Evolutionary conservation across 257 asterid genomes (phyloP), one percentile per base, ranked within the genome.

Genomic region (Verbascum thapsus): DNA sequence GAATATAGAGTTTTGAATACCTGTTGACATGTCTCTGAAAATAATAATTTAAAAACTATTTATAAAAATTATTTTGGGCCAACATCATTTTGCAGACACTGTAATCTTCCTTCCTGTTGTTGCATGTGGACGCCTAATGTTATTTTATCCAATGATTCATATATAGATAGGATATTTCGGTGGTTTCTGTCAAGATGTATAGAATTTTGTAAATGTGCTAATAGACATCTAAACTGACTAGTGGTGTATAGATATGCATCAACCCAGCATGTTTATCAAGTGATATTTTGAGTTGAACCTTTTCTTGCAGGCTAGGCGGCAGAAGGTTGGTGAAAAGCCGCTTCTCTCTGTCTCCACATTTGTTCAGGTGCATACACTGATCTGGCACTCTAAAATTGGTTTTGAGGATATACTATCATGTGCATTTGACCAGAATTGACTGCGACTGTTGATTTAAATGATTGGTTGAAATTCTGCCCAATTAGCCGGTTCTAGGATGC

Each of bases 251-350:
- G n/a, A n/a, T n/a, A n/a, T 48, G 19, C 35, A 47, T 7, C 45
- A 9, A 12, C 35, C 30, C 17, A 59, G 37, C 58, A 41, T 26
- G 40, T 30, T 34, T 18, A 16, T 53, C 3, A 10, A 18, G 42
- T 64, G 45, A 49, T 16, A 49, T 16, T 48, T 35, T 18, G 39
- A 8, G 20, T 7, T 62, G 49, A 10, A 10, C 12, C 47, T 42
- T 52, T 43, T 22, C 45, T 5, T 72, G 67, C 76, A 84, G 91
- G 78, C 75, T 64, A 72, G 85, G 66, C 68, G 52, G 20, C 85
- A 76, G 72, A 84, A 84, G 76, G 84, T 74, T 70, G 88, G 91
- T 50, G 91, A 84, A 67, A 84, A 81, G 63, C 81, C 83, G 9
- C 74, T 81, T 51, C 78, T 84, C 34, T 84, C 91, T 32, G 42